Base-by-base conservation (phyloP, 2,329 filamentous ascomycete species). In the Alternaria triticina region DNA sequence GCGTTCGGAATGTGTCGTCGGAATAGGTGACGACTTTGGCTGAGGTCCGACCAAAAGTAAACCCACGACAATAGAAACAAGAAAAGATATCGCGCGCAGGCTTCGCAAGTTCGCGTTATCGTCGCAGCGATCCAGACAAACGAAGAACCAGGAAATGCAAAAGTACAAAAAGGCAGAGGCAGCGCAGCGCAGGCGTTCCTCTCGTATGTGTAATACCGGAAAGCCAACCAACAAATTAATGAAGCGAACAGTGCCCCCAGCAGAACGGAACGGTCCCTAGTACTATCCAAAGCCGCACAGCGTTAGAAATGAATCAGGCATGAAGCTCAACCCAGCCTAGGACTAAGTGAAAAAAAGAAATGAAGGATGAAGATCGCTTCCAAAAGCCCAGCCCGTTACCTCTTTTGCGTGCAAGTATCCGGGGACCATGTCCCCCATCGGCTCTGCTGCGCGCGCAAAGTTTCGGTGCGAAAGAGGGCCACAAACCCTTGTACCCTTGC, bases 311-410 rank as follows among this genome's bases (percentile, higher is more conserved):
- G 52, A 46, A 46, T 46, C 22, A 46, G 23, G 52, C 36, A 55
- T 43, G 52, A 55, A 55, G 36, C 22, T 55, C 45, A 23, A 23
- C 25, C 45, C 20, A 49, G 45, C 25, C 20, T 27, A 27, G 45
- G 52, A 17, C 36, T 36, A 28, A 52, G 30, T 49, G 40, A 47
- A 57, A 52, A 58, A 43, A 40, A 58, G 56, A 36, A 40, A 58
- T 40, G 36, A 58, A 28, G n/a, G 25, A 36, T 4, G 54, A 46
- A 47, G 40, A 45, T 44, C 54, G 22, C 54, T 17, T 23, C 9
- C 23, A 23, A 40, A 40, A 40, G 36, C 36, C 20, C 49, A 40
- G 36, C 49, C 49, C 49, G 49, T 52, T 25, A 25, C 49, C 49
- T 52, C 49, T 36, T 52, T 52, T 23, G 49, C 49, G 49, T 40